Conservation (phyloP, 345 rosid genomes). For the Populus pruinosa region DNA sequence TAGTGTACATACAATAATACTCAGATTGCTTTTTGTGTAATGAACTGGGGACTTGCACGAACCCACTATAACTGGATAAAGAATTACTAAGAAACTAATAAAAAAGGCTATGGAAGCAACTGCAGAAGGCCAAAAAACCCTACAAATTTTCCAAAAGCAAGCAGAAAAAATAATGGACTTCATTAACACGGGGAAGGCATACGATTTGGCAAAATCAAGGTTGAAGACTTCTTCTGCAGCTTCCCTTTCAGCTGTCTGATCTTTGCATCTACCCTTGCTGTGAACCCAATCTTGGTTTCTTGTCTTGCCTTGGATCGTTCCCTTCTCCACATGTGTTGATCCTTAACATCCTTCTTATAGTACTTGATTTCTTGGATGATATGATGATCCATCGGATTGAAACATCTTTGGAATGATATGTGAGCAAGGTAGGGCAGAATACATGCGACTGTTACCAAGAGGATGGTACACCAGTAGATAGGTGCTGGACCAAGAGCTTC, state of each 20-base stretch:
- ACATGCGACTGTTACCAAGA: conserved; percentile 61
- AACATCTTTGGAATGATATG: conserved; percentile 68
- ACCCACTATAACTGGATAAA: conserved; percentile 17
- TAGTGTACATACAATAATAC: conserved; percentile 40
- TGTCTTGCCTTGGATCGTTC: conserved; percentile 88
- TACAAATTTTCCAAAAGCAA: conserved; percentile 6
- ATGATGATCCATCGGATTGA: conserved; percentile 88
- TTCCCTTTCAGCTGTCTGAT: conserved; percentile 68
- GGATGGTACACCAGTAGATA: conserved; percentile 64
- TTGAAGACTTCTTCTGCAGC: conserved; percentile 60
- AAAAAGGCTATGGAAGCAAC: conserved; percentile 10
- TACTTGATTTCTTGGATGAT: conserved; percentile 92
- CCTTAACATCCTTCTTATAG: conserved; percentile 73
- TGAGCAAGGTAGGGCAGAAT: conserved; percentile 62
- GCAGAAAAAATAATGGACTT: conserved; percentile 11
- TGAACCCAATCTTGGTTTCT: conserved; percentile 90
- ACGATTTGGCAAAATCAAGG: conserved; percentile 31
- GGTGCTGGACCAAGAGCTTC: conserved; percentile 87
- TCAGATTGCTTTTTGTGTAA: conserved; percentile 25
- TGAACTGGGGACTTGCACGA: conserved; percentile 23
- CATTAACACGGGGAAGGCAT: conserved; percentile 37
- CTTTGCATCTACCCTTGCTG: conserved; percentile 91
- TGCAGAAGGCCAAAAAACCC: conserved; percentile 23
- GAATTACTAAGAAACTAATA: conserved; percentile 27
- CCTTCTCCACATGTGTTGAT: conserved; percentile 74